Conservation (phyloP, 2,329 filamentous ascomycete species). For the Chalara sp. region DNA sequence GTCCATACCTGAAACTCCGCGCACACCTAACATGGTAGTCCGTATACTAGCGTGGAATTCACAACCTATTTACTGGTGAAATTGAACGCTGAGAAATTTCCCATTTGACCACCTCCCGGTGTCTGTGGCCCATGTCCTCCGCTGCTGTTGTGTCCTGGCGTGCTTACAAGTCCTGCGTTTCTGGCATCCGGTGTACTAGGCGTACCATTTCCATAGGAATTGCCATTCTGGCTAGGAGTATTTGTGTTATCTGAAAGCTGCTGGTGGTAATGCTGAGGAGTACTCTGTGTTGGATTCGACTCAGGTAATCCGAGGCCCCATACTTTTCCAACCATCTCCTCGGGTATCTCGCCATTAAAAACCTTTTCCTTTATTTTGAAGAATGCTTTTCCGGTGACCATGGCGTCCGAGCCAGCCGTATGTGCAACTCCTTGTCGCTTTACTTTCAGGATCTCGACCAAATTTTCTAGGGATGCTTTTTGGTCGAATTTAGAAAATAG, state of each 20-base stretch:
- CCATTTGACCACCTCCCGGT: conserved; percentile 58
- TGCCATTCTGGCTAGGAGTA: conserved; percentile 45
- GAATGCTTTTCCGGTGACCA: conserved; percentile 90
- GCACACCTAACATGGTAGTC: no score
- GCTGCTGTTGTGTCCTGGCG: conserved; percentile 49
- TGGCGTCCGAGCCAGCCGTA: conserved; percentile 87
- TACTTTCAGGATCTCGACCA: conserved; percentile 87
- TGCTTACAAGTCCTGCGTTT: conserved; percentile 40
- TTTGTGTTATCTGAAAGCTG: conserved; percentile 40
- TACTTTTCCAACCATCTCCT: conserved; percentile 81
- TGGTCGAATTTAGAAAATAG: conserved; percentile 80
- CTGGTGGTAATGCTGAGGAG: conserved; percentile 30
- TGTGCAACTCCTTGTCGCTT: conserved; percentile 83
- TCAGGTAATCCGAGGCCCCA: conserved; percentile 80
- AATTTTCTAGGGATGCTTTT: conserved; percentile 87
- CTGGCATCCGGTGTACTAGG: conserved; percentile 67
- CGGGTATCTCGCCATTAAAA: conserved; percentile 74
- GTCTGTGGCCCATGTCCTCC: conserved; percentile 62
- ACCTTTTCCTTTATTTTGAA: conserved; percentile 88
- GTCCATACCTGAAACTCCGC: no score
- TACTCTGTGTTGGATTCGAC: conserved; percentile 38
- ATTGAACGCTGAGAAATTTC: conserved; percentile 68
- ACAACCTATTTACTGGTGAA: conserved; percentile 22
- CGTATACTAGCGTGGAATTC: no score
- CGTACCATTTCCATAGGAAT: conserved; percentile 41